Base-by-base conservation (phyloP, 1,284 basidiomycete species). In the Cutaneotrichosporon sp. region DNA sequence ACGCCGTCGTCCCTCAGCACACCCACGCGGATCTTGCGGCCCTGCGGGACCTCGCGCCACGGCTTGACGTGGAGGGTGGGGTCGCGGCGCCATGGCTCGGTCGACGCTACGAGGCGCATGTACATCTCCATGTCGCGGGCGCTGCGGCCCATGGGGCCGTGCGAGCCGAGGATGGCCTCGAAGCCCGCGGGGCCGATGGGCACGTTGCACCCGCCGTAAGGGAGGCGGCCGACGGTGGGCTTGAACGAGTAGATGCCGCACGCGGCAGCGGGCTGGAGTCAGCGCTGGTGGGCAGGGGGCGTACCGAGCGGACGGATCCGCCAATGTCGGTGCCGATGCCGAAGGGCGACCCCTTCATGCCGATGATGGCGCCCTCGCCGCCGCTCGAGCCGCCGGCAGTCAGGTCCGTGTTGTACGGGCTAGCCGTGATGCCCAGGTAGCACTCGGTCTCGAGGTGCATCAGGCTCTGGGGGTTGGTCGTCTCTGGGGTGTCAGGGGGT, bases 71-170 rank as follows among this genome's bases (percentile, higher is more conserved):
- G 58, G 6, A 62, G 47, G 4, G 29, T 45, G 29, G 89, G 88
- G 68, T 91, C 89, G 62, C 78, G 81, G 9, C 83, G 70, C 89
- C 89, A 90, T 1, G 88, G 87, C 64, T 85, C 78, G 24, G 80
- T 70, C 55, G 80, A 45, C 20, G 62, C 58, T 13, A 69, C 58
- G 2, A 73, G 69, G 69, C 86, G 82, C 69, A 85, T 83, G 77
- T 89, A 89, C 1, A 79, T 65, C 69, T 86, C 87, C 46, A 91
- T 70, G 5, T 84, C 87, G 9, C 74, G 79, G 16, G 90, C 64
- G 22, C 82, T 84, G 31, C 79, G 81, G 6, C 85, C 80, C 54
- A 91, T 80, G 1, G 89, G 90, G 0, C 90, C 90, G 11, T 68
- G 59, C 7, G 76, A 70, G 9, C 72, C 71, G 0, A 69, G 60